Base-by-base conservation (phyloP, 768 basidiomycete species). In the Leccinum uliginosum region DNA sequence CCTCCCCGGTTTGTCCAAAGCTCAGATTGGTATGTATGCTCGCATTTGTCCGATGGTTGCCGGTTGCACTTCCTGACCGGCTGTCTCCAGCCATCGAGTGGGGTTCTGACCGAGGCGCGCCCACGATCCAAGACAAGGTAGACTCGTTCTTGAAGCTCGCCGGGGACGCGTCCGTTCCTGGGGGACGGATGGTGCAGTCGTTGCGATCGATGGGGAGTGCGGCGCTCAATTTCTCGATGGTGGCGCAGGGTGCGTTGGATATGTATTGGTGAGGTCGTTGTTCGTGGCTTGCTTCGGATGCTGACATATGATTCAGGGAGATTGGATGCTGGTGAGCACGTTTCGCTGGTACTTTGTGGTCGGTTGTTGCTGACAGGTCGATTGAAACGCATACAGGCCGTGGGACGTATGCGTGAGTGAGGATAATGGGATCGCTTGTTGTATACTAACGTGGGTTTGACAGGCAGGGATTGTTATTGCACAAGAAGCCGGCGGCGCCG, bases 391-490 rank as follows among this genome's bases (percentile, higher is more conserved):
- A 30, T 32, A 50, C 24, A 82, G 80, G 79, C 83, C 89, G 14
- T 95, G 92, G 93, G 91, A 95, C 71, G 88, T 95, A 44, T 92
- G 87, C 63, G 84, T 82, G 62, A 69, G 80, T 74, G 43, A 17
- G 27, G 8, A 3, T 32, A 23, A 5, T 26, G 43, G 12, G 34
- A 3, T 27, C 11, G 29, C 19, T 27, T 8, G 35, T 38, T 6
- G 24, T 40, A 4, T 32, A 3, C 55, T 60, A 47, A 54, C 17
- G 9, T 14, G 48, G 2, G 15, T 21, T 12, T 34, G n/a, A 10
- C 63, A 84, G 77, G 93, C 96, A 3, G 96, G 94, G 0, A 85
- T 91, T 12, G 86, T 96, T 62, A 95, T 98, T 58, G 88, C 91
- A 0, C 82, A 91, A 59, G 96, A 96, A 69, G 90, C 95, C 0